phyloP scores from a whole-genome alignment of 106 monocot species.

The Dendrobium catenatum region DNA sequence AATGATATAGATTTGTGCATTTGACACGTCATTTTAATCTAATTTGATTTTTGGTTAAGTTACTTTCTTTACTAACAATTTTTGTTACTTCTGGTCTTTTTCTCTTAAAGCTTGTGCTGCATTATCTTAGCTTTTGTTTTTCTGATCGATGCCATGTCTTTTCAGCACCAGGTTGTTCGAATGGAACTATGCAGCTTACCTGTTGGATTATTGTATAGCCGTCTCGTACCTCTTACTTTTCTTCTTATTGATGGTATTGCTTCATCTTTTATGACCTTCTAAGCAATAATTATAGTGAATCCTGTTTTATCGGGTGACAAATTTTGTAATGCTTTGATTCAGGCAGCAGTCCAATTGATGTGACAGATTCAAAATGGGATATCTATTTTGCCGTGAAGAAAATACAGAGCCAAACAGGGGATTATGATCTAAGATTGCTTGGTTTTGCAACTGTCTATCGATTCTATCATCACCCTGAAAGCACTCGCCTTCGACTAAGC shows the following conservation, averaged over 20 bases:
- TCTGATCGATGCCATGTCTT: neutral
- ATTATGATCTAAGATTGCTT: conserved; percentile 26
- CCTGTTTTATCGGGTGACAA: neutral
- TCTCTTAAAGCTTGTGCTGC: neutral
- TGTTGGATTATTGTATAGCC: conserved; percentile 70
- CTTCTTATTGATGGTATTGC: conserved; percentile 83
- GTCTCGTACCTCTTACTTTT: conserved; percentile 67
- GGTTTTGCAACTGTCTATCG: conserved; percentile 81
- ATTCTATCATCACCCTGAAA: conserved; percentile 87
- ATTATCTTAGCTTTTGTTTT: neutral
- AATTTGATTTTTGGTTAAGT: too few relatives aligned
- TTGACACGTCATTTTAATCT: too few relatives aligned
- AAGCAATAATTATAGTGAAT: conserved; percentile 1
- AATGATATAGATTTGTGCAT: neutral
- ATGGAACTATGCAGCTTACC: conserved; percentile 41
- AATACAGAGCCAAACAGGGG: conserved; percentile 21
- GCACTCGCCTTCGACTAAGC: conserved; percentile 68
- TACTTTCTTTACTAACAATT: too few relatives aligned
- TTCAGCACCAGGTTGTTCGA: conserved; percentile 52
- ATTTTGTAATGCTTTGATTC: conserved; percentile 8
- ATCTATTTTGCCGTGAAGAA: conserved; percentile 69
- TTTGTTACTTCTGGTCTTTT: neutral
- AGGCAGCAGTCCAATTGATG: conserved; percentile 78
- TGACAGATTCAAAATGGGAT: conserved; percentile 88
- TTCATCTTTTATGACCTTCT: conserved; percentile 3